A percentile compares a stretch with the other conserved stretches of the same genome.
Conservation (phyloP, 129 eudicot species). For the Escallonia herrerae region DNA sequence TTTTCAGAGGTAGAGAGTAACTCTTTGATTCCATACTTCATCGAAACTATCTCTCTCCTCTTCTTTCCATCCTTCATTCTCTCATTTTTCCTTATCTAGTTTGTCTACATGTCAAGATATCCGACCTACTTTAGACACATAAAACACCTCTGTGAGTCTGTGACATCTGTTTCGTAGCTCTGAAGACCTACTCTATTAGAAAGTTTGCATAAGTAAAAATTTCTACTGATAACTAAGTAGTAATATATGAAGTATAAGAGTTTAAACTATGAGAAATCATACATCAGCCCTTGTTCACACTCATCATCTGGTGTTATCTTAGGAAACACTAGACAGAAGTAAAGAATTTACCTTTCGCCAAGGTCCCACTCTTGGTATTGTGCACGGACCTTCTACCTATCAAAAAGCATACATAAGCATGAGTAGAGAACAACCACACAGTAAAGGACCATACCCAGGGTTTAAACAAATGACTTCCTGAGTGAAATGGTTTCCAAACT, state of each 20-base stretch:
- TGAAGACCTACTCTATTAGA: too few relatives aligned
- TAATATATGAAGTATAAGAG: background rate
- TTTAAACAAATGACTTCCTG: background rate
- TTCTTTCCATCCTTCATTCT: too few relatives aligned
- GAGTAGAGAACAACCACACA: constrained; percentile 4
- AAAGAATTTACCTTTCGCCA: constrained; percentile 72
- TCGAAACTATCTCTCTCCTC: too few relatives aligned
- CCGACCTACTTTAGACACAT: too few relatives aligned
- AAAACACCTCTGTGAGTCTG: too few relatives aligned
- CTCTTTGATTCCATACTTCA: too few relatives aligned
- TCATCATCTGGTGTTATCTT: background rate
- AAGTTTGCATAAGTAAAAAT: too few relatives aligned
- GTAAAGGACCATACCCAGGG: background rate
- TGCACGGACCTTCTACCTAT: constrained; percentile 62
- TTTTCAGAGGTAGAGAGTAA: too few relatives aligned
- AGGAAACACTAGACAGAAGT: background rate
- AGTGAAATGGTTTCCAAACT: too few relatives aligned
- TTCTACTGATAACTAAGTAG: background rate
- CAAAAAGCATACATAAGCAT: constrained; percentile 16
- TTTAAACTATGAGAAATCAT: background rate
- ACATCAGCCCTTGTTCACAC: background rate
- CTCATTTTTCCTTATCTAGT: too few relatives aligned
- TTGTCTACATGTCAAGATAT: too few relatives aligned
- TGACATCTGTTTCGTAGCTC: too few relatives aligned
- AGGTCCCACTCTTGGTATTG: constrained; percentile 80